A percentile compares a stretch with the other conserved stretches of the same genome.
Evolutionary conservation across 176 grass and related monocot species (phyloP).

Genomic region (Rhynchospora pubera): DNA sequence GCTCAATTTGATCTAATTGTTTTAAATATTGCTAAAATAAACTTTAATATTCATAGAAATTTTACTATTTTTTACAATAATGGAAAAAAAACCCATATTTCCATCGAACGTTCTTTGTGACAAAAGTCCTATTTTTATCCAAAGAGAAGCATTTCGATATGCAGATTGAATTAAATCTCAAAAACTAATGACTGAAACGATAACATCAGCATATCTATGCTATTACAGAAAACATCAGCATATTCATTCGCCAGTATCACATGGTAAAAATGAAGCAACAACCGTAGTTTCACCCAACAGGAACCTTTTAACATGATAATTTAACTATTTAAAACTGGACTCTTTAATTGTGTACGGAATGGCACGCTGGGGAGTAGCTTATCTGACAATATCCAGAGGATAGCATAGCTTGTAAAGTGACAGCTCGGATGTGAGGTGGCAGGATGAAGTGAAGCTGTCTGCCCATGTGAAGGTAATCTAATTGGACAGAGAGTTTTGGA

Average conservation of each 20-base stretch:
- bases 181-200: no score
- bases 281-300: neutral
- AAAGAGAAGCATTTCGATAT: no score
- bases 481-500: neutral
- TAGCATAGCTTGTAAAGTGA: neutral
- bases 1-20: neutral
- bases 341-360: neutral
- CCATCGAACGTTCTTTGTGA: no score
- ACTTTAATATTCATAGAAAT: no score
- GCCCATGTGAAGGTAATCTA: constrained; percentile 17
- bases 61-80: no score
- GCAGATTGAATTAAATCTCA: no score
- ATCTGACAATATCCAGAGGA: constrained; percentile 14
- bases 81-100: no score
- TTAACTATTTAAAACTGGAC: neutral
- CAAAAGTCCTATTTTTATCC: no score
- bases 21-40: neutral
- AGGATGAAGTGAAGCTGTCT: neutral
- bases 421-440: neutral
- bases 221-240: no score
- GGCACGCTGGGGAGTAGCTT: neutral
- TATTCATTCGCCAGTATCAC: no score
- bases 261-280: no score
- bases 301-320: neutral
- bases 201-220: no score